A percentile compares a stretch with the other conserved stretches of the same genome.
These are phyloP conservation scores for Apiotrichum siamense DNA, from an alignment of 1,284 basidiomycete genomes.

Conservation along the genomic window DNA sequence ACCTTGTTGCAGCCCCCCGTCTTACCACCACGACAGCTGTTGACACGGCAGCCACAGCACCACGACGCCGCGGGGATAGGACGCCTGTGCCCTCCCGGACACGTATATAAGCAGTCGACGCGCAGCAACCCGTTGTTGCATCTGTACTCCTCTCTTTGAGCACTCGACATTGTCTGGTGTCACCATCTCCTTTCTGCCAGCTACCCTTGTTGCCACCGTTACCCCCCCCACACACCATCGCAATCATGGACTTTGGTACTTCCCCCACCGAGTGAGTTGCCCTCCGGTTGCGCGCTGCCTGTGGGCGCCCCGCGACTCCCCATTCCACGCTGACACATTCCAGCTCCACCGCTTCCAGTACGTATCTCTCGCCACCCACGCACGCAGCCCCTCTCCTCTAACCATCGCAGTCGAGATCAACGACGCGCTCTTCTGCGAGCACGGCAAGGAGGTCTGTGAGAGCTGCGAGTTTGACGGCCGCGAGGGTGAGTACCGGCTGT, in stretches of 20 bases:
- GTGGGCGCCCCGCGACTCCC: neutral
- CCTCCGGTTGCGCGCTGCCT: no score
- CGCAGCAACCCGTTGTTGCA: neutral
- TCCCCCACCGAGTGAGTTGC: conserved; percentile 43
- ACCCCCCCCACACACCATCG: neutral
- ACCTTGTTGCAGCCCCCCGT: no score
- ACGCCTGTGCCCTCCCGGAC: no score
- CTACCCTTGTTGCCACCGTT: neutral
- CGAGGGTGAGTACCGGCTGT: conserved; percentile 19
- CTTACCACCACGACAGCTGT: no score
- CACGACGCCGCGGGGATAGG: no score
- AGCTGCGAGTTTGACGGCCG: conserved; percentile 21
- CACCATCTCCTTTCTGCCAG: neutral
- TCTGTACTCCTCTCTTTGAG: neutral
- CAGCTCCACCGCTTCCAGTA: conserved; percentile 22
- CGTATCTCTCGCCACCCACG: neutral
- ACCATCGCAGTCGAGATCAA: conserved; percentile 44
- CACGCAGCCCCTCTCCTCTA: neutral
- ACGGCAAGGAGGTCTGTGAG: conserved; percentile 47
- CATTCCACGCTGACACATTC: conserved; percentile 3
- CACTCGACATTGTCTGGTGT: neutral
- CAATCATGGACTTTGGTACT: conserved; percentile 31
- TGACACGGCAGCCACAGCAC: no score
- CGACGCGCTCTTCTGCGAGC: conserved; percentile 49
- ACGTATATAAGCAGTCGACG: neutral